Evolutionary conservation across 2,329 filamentous ascomycete genomes (phyloP), one percentile per base, ranked within the genome.

Genomic region (Penicillium oxalicum): DNA sequence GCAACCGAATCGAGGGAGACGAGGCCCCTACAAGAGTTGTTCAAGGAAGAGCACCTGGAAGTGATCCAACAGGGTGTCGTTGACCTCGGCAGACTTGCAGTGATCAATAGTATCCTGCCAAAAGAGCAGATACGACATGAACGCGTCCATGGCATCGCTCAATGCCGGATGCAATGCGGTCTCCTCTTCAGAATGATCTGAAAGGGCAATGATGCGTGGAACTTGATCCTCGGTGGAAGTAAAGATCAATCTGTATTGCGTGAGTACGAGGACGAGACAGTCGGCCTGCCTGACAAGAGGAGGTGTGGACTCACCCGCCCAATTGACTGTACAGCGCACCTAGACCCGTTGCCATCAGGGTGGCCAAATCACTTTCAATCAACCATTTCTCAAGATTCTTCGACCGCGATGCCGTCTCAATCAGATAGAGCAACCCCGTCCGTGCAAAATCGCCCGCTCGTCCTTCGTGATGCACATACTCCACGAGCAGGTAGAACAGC

Each of bases 101-200:
- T 97, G 91, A 66, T 97, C 93, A 52, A 98, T 75, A 32, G 96
- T 91, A 67, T 98, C 93, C 71, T 98, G 93, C 93, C 93, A 98
- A 65, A 98, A 98, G 5, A 94, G 76, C 42, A 98, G 78, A 64
- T 97, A 94, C 0, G 93, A 95, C 37, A 98, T 77, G 62, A 98
- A 98, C 0, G 91, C 95, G 47, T 91, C 84, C 62, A 97, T 81
- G 60, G 96, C 88, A n/a, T 83, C 80, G 61, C 88, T 86, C 54
- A 94, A 90, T 50, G 89, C 85, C 83, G 65, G 86, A 84, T 42
- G 88, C 84, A 70, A 82, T 83, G 56, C 91, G 80, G 61, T 88
- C 81, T 60, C 83, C 78, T 56, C 82, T 82, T 59, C 88, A 50
- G 85, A 75, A 62, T 95, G 93, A 68, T 98, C 93, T 27, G 93